Evolutionary conservation across 1,284 basidiomycete species (phyloP).

Genomic region (Apiotrichum gamsii): DNA sequence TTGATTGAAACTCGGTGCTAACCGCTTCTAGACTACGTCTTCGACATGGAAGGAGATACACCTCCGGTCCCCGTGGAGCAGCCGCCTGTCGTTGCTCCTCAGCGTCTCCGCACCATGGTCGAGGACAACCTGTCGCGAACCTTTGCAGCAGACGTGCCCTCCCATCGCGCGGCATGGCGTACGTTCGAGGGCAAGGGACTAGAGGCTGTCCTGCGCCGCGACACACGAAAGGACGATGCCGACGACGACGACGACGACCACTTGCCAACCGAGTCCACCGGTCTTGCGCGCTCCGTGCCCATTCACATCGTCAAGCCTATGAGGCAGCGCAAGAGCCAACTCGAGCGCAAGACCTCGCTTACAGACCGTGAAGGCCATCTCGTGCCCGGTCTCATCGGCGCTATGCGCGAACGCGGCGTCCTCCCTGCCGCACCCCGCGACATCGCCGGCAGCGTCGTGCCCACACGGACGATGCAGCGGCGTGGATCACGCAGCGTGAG

Average conservation of each 20-base stretch:
- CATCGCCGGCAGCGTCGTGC: neutral
- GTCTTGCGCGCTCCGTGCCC: conserved; percentile 40
- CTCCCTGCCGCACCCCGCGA: neutral
- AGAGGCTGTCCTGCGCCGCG: conserved; percentile 10
- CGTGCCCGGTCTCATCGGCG: conserved; percentile 38
- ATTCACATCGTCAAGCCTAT: conserved; percentile 30
- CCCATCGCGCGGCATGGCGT: conserved; percentile 44
- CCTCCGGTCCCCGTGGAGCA: neutral
- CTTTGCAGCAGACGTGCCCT: conserved; percentile 44
- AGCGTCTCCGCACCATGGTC: conserved; percentile 25
- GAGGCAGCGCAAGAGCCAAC: neutral
- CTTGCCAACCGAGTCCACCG: no score
- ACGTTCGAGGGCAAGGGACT: conserved; percentile 23
- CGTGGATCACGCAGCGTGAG: conserved; percentile 21
- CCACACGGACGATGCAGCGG: neutral
- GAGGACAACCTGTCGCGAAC: conserved; percentile 42
- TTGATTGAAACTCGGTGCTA: no score
- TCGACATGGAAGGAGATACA: conserved; percentile 44
- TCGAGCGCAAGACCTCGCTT: conserved; percentile 42
- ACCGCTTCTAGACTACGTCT: conserved; percentile 40
- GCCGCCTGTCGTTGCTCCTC: conserved; percentile 1
- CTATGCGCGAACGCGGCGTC: conserved; percentile 30
- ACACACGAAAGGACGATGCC: conserved; percentile 8
- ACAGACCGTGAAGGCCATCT: conserved; percentile 36
- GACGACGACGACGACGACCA: conserved; percentile 15